Base-by-base conservation (phyloP, 2,329 filamentous ascomycete species). In the Fusarium miscanthi region DNA sequence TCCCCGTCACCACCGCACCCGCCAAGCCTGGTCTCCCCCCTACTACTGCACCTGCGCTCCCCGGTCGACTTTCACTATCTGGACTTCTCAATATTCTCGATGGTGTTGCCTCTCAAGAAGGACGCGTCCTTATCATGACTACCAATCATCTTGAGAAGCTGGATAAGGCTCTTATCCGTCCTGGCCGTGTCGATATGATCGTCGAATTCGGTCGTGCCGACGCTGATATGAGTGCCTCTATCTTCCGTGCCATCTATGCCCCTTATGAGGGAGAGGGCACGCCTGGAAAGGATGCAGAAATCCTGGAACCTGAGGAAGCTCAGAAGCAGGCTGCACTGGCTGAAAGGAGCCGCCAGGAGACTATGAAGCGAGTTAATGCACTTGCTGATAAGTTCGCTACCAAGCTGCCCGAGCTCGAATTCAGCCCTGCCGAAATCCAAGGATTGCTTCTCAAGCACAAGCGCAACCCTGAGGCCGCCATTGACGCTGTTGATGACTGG, bases 1-100 rank as follows among this genome's bases (percentile, higher is more conserved):
- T 68, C 11, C 67, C 70, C 31, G 70, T 46, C 19, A 45, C 63
- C 12, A 53, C 31, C 27, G 33, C 53, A 13, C 49, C 68, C 11
- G 45, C 56, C 21, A 66, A 71, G 38, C 35, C 69, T 17, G 65
- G 66, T 25, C 60, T 62, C 17, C 35, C 65, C 4, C 43, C 53
- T n/a, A 33, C 21, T 23, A 19, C 70, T 13, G 25, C 45, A 8
- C 33, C 74, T 21, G 38, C 63, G 8, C 49, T 74, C 5, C 61
- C 65, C 10, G 77, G 77, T 4, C 81, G 86, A 8, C 81, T 96
- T 48, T 93, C 92, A 1, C 86, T 96, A 4, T 94, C 92, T 0
- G 93, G 92, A 1, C 85, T 96, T 5, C 88, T 96, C 52, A 96
- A 96, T 80, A 92, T 93, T 51, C 90, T 96, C 43, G 93, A 97